These are phyloP conservation scores for Wickerhamiella nectarea DNA, from an alignment of 805 yeast genomes.

Conservation along the genomic window DNA sequence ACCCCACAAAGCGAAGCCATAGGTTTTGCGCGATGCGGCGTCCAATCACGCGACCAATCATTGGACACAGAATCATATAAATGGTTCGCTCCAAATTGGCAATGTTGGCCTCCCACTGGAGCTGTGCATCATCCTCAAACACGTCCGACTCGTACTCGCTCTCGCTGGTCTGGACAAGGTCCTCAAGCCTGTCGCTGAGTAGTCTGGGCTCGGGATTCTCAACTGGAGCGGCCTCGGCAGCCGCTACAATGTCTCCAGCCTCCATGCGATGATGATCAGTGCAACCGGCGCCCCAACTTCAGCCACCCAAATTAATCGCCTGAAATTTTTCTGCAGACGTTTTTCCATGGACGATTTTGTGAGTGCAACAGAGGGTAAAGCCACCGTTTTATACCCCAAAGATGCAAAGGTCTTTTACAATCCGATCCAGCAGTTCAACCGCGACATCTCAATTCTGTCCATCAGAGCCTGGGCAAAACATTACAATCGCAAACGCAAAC, in stretches of 20 bases:
- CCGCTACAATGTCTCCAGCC: conserved; percentile 9
- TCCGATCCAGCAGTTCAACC: conserved; percentile 91
- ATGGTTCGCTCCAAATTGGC: conserved; percentile 43
- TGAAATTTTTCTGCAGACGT: background rate
- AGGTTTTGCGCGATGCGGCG: conserved; percentile 35
- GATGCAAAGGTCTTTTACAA: conserved; percentile 82
- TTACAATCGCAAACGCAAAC: conserved; percentile 25
- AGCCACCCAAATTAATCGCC: background rate
- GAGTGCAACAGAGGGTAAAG: conserved; percentile 58
- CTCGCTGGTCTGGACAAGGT: background rate
- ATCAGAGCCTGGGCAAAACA: conserved; percentile 76
- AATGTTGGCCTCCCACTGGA: conserved; percentile 62
- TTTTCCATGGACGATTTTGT: conserved; percentile 1
- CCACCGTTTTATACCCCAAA: conserved; percentile 69
- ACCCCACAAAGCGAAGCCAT: conserved; percentile 13
- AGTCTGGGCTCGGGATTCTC: conserved; percentile 2
- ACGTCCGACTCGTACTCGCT: conserved; percentile 1
- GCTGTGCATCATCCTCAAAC: conserved; percentile 36
- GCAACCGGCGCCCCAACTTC: no score
- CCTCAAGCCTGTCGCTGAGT: conserved; percentile 2
- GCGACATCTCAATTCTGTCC: conserved; percentile 76
- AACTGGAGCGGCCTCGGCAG: background rate
- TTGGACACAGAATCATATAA: conserved; percentile 44
- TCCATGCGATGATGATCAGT: background rate
- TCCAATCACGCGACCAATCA: conserved; percentile 56